phyloP scores from a whole-genome alignment of 2,329 filamentous ascomycete genomes.

The Magnaporthiopsis incrustans region DNA sequence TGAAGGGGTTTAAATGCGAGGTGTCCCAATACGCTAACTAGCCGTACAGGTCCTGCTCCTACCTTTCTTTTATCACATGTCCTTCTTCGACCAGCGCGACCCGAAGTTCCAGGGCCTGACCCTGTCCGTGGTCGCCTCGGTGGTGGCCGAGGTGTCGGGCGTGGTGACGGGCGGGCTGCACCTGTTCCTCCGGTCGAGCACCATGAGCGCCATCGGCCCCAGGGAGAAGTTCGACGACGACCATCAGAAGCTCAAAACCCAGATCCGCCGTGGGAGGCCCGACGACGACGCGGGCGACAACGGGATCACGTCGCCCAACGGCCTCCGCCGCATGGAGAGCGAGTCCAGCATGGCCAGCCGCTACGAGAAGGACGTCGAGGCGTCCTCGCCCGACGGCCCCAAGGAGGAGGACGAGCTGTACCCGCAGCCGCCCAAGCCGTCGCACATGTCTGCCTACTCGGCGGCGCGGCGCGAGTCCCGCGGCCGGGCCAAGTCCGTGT shows the following conservation, averaged over 20 bases:
- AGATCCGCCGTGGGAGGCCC: slow-evolving; percentile 35
- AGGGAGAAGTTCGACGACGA: slow-evolving; percentile 38
- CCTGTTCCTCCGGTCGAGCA: slow-evolving; percentile 58
- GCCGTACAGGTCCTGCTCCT: slow-evolving; percentile 44
- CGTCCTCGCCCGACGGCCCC: slow-evolving; percentile 14
- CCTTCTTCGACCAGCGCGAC: slow-evolving; percentile 30
- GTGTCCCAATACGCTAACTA: background rate
- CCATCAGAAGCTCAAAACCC: slow-evolving; percentile 34
- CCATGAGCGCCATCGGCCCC: slow-evolving; percentile 44
- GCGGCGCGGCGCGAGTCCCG: slow-evolving; percentile 10
- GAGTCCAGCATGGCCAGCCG: slow-evolving; percentile 23
- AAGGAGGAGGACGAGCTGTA: background rate
- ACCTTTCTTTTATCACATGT: slow-evolving; percentile 54
- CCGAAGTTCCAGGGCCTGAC: slow-evolving; percentile 33
- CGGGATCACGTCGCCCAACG: slow-evolving; percentile 23
- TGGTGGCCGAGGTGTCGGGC: slow-evolving; percentile 59
- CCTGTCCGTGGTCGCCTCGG: slow-evolving; percentile 54
- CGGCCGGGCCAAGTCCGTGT: slow-evolving; percentile 11
- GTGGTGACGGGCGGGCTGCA: slow-evolving; percentile 58
- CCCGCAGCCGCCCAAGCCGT: slow-evolving; percentile 11
- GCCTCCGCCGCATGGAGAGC: slow-evolving; percentile 25
- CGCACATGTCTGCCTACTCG: background rate
- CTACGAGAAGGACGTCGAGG: slow-evolving; percentile 23
- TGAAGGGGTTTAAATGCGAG: background rate
- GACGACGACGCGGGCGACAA: slow-evolving; percentile 24